phyloP scores from a whole-genome alignment of 805 yeast species.

The Cephaloascus albidus region DNA sequence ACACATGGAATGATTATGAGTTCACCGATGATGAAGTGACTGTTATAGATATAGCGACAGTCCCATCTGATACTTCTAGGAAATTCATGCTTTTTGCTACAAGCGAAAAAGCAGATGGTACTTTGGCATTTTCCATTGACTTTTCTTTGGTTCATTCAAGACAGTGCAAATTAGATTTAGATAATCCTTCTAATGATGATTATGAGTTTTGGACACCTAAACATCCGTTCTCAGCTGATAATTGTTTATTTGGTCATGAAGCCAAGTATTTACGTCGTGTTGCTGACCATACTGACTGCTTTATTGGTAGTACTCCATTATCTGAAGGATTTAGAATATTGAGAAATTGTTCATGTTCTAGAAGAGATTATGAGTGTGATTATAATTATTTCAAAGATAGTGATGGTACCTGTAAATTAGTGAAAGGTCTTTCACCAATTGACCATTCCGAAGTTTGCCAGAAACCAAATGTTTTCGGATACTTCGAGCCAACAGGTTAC shows the following conservation, averaged over 20 bases:
- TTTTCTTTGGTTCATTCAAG: slow-evolving; percentile 41
- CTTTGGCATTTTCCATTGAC: slow-evolving; percentile 45
- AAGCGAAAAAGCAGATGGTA: slow-evolving; percentile 25
- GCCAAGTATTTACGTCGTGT: slow-evolving; percentile 49
- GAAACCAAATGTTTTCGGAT: slow-evolving; percentile 49
- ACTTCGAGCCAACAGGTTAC: slow-evolving; percentile 87
- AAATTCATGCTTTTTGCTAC: slow-evolving; percentile 60
- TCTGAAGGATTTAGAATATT: slow-evolving; percentile 44
- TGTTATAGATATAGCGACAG: slow-evolving; percentile 74
- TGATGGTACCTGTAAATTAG: slow-evolving; percentile 82
- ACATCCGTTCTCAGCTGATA: slow-evolving; percentile 39
- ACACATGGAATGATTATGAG: slow-evolving; percentile 57
- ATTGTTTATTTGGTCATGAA: slow-evolving; percentile 68
- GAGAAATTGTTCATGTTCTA: slow-evolving; percentile 73
- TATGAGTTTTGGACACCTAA: slow-evolving; percentile 57
- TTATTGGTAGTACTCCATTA: slow-evolving; percentile 55
- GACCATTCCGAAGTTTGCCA: slow-evolving; percentile 56
- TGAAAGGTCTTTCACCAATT: slow-evolving; percentile 61
- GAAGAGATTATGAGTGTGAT: slow-evolving; percentile 91
- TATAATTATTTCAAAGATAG: slow-evolving; percentile 60
- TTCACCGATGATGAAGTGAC: slow-evolving; percentile 49
- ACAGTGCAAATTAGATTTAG: slow-evolving; percentile 44
- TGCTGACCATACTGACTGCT: slow-evolving; percentile 51
- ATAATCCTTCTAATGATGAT: slow-evolving; percentile 39
- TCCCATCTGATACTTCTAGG: slow-evolving; percentile 84